Evolutionary conservation across 192 early-diverging fungal species (phyloP).

Genomic region (Umbelopsis ramanniana): DNA sequence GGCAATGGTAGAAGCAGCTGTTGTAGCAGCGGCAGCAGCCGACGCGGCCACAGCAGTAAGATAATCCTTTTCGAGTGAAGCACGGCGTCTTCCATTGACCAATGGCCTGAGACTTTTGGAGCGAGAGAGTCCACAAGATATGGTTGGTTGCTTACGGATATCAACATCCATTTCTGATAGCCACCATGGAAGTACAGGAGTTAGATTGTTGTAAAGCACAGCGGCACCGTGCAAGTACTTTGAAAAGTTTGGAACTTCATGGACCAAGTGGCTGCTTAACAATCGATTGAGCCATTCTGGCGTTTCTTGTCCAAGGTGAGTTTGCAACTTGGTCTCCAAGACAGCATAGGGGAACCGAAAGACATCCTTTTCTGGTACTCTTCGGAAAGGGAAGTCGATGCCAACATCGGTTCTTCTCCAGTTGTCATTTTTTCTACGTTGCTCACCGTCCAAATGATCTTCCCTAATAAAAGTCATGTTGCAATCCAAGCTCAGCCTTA

Average conservation of each 20-base stretch:
- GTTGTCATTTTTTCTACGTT: slow-evolving; percentile 53
- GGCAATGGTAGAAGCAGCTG: background rate
- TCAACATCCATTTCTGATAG: slow-evolving; percentile 42
- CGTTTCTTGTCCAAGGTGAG: slow-evolving; percentile 62
- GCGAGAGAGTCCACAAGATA: slow-evolving; percentile 33
- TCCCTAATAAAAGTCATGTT: slow-evolving; percentile 55
- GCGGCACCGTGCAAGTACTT: slow-evolving; percentile 87
- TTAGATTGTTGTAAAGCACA: slow-evolving; percentile 55
- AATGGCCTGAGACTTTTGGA: slow-evolving; percentile 41
- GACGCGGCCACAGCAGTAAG: slow-evolving; percentile 6
- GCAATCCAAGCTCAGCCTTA: slow-evolving; percentile 50
- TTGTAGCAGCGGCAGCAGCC: background rate
- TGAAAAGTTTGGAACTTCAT: slow-evolving; percentile 83
- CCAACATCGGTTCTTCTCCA: slow-evolving; percentile 86
- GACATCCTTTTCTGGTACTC: slow-evolving; percentile 46
- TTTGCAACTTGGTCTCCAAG: slow-evolving; percentile 86
- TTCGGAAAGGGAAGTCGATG: slow-evolving; percentile 51
- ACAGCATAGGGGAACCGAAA: slow-evolving; percentile 95
- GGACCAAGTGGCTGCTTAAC: slow-evolving; percentile 71
- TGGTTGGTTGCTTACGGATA: slow-evolving; percentile 32
- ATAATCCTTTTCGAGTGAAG: slow-evolving; percentile 27
- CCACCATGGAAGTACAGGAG: slow-evolving; percentile 65
- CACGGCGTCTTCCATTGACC: slow-evolving; percentile 38
- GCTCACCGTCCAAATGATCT: slow-evolving; percentile 5
- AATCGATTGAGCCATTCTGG: slow-evolving; percentile 81